Evolutionary conservation across 805 yeast species (phyloP).

Genomic region (Metschnikowia amazonensis): DNA sequence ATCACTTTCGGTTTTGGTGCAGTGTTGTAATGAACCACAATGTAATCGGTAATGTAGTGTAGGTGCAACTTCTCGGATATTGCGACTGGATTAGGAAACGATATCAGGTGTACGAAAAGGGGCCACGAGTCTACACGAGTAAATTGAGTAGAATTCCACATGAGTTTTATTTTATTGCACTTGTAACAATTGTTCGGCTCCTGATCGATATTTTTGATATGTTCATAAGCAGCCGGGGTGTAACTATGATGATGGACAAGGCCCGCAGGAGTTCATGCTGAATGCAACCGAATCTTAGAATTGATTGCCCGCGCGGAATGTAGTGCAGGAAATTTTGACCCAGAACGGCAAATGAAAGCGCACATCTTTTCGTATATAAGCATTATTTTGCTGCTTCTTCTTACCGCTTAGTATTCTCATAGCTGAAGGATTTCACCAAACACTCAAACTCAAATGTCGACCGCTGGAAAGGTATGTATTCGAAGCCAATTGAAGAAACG

Average conservation of each 20-base stretch:
- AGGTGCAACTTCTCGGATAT: neutral
- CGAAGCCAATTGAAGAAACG: neutral
- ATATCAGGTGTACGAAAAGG: neutral
- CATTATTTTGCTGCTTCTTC: neutral
- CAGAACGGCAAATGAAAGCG: constrained; percentile 5
- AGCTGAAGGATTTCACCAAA: neutral
- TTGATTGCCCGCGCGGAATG: constrained; percentile 4
- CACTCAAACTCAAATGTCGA: constrained; percentile 13
- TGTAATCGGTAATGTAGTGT: neutral
- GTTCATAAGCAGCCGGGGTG: neutral
- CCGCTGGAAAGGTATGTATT: constrained; percentile 27
- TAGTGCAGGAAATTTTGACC: constrained; percentile 3
- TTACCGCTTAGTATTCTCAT: neutral
- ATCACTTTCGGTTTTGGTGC: constrained; percentile 93
- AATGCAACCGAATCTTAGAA: constrained; percentile 1
- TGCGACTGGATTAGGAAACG: neutral
- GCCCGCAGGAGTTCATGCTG: constrained; percentile 4
- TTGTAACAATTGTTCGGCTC: neutral
- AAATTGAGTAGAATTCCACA: too few species aligned
- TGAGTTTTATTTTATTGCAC: neutral
- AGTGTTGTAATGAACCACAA: constrained; percentile 50
- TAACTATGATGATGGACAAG: neutral
- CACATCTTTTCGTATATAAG: constrained; percentile 4
- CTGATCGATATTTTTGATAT: neutral
- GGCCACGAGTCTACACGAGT: neutral